A percentile compares a stretch with the other conserved stretches of the same genome.
phyloP scores from a whole-genome alignment of 2,329 filamentous ascomycete genomes.

The Periconia sp. region DNA sequence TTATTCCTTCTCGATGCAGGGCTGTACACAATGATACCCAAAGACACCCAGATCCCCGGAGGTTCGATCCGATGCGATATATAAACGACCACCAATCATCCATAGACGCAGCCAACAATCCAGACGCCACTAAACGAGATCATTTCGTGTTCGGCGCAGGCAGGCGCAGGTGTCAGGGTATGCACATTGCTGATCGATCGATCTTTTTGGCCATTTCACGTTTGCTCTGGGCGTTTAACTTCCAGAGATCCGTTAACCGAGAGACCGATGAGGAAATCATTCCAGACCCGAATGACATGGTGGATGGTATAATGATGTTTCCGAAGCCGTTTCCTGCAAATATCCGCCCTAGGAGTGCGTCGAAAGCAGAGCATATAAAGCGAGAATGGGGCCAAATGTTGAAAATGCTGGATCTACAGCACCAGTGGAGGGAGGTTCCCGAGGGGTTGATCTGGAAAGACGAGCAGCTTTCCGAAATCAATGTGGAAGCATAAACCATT shows the following conservation, averaged over 20 bases:
- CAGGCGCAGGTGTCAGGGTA: conserved; percentile 41
- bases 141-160: conserved; percentile 44
- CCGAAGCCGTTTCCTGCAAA: conserved; percentile 12
- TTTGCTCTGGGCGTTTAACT: conserved; percentile 39
- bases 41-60: conserved; percentile 44
- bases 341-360: conserved; percentile 12
- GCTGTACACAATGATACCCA: conserved; percentile 41
- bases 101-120: conserved; percentile 35
- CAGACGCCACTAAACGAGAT: conserved; percentile 30
- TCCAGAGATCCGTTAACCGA: background rate
- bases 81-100: conserved; percentile 25
- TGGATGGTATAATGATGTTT: conserved; percentile 10
- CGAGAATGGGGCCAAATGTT: conserved; percentile 15
- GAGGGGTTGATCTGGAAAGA: conserved; percentile 2
- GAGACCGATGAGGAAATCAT: conserved; percentile 7
- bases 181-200: conserved; percentile 39
- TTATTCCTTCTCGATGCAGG: conserved; percentile 1
- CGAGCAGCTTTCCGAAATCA: no score
- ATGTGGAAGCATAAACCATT: no score
- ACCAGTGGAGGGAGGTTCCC: conserved; percentile 13
- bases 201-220: conserved; percentile 35
- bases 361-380: conserved; percentile 10
- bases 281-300: conserved; percentile 7
- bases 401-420: conserved; percentile 13
- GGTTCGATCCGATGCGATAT: conserved; percentile 49